Base-by-base conservation (phyloP, 73 alveolate species). In the Paramecium tetraurelia region DNA sequence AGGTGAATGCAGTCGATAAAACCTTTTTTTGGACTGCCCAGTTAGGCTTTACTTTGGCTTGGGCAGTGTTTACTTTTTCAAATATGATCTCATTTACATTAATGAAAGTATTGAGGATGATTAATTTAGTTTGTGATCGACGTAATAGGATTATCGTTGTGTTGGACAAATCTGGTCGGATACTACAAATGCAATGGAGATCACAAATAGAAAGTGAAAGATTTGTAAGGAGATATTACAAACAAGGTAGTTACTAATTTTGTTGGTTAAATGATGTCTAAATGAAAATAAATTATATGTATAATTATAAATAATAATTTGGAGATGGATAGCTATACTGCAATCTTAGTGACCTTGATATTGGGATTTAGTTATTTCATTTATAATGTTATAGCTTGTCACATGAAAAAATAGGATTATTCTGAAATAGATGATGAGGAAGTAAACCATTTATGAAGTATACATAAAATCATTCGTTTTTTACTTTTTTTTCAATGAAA, bases 1-100 rank as follows among this genome's bases (percentile, higher is more conserved):
- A 12, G 9, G 48, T 75, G 11, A 75, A 75, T 75, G 10, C 58
- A 14, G 87, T 75, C 38, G 87, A 75, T 75, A 21, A 16, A 14
- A 44, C 87, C 12, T 75, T 75, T 27, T 75, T 75, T 44, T 75
- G 87, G 87, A 31, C 87, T 36, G 41, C 87, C 1, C n/a, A 75
- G 16, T 10, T 75, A 33, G 57, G 57, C 20, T 33, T 75, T 20
- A 75, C 87, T 7, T 36, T 75, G 24, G 87, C 59, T 14, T 75
- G 87, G 87, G 87, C 12, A 12, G n/a, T 75, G 20, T 75, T 36
- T 35, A 44, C 68, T 5, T 36, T 75, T 75, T n/a, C 20, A 36
- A 75, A 75, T 75, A 12, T 75, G 33, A 1, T 75, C 14, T 33
- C 68, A 75, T 75, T 75, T 10, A 31, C 48, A 31, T 75, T 36